Percentiles rank a stretch among this genome's conserved stretches.
These are phyloP conservation scores for Cystobasidiaceae sp. DNA, from an alignment of 1,284 basidiomycete genomes.

Conservation along the genomic window DNA sequence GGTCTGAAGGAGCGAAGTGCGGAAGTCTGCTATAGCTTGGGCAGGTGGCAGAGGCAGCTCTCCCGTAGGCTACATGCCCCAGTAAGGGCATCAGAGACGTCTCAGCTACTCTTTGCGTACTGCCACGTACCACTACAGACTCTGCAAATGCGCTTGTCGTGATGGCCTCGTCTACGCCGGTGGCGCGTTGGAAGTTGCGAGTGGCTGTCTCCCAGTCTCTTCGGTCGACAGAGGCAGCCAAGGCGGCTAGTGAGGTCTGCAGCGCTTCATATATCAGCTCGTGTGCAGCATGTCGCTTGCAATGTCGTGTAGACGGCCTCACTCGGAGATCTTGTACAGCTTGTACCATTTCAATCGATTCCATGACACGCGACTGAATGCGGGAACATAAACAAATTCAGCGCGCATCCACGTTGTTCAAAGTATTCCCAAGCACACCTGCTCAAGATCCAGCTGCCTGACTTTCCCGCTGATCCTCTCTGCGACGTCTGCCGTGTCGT, in stretches of 20 bases:
- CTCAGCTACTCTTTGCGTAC: too few species aligned
- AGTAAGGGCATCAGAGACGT: too few species aligned
- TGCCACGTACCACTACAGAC: slow-evolving; percentile 70
- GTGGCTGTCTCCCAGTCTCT: slow-evolving; percentile 95
- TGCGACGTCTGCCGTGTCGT: slow-evolving; percentile 51
- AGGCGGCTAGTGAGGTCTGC: slow-evolving; percentile 71
- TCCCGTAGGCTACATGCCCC: slow-evolving; percentile 80
- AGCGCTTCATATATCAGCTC: too few species aligned
- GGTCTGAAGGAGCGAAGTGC: slow-evolving; percentile 67
- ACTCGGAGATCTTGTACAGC: slow-evolving; percentile 43
- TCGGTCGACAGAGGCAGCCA: slow-evolving; percentile 70
- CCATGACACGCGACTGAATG: slow-evolving; percentile 40
- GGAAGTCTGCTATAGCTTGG: slow-evolving; percentile 70
- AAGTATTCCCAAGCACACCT: slow-evolving; percentile 78
- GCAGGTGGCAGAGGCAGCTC: slow-evolving; percentile 78
- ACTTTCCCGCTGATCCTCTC: slow-evolving; percentile 86
- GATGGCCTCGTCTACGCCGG: slow-evolving; percentile 71
- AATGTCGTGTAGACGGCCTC: not conserved
- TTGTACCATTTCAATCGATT: slow-evolving; percentile 44
- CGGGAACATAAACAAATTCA: slow-evolving; percentile 5
- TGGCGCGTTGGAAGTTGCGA: slow-evolving; percentile 80
- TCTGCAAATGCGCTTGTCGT: slow-evolving; percentile 80
- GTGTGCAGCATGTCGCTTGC: not conserved
- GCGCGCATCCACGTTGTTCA: slow-evolving; percentile 46
- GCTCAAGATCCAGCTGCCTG: slow-evolving; percentile 79